These are phyloP conservation scores for Rugosomyces carneus DNA, from an alignment of 1,284 basidiomycete genomes.

Conservation along the genomic window DNA sequence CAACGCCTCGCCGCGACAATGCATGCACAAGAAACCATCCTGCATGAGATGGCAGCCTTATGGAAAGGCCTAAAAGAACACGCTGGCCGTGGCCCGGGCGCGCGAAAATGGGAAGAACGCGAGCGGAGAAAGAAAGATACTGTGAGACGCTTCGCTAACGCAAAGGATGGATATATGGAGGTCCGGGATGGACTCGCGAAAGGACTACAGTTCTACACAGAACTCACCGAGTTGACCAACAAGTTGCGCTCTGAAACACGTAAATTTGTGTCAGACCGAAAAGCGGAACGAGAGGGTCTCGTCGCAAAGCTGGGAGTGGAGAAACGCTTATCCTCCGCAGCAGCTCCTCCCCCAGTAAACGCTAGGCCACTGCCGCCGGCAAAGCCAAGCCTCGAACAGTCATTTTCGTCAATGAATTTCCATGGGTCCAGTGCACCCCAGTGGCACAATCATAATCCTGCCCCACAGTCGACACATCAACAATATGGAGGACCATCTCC, in stretches of 20 bases:
- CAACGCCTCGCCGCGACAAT: constrained; percentile 72
- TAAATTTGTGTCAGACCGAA: constrained; percentile 59
- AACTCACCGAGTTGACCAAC: constrained; percentile 65
- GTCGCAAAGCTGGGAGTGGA: constrained; percentile 69
- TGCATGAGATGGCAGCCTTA: constrained; percentile 65
- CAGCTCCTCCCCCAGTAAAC: constrained; percentile 41
- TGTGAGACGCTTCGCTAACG: constrained; percentile 64
- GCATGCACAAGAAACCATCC: constrained; percentile 65
- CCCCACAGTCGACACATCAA: constrained; percentile 24
- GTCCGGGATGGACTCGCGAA: constrained; percentile 82
- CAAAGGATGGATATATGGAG: constrained; percentile 82
- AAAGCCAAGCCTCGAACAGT: constrained; percentile 40
- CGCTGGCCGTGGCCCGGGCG: constrained; percentile 63
- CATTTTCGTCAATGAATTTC: constrained; percentile 52
- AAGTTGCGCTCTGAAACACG: constrained; percentile 59
- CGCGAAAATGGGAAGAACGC: constrained; percentile 74
- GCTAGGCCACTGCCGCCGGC: constrained; percentile 37
- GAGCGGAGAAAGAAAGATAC: constrained; percentile 74
- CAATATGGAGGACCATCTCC: constrained; percentile 12
- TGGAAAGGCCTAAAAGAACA: constrained; percentile 72
- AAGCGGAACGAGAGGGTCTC: constrained; percentile 67
- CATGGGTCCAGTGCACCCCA: constrained; percentile 16
- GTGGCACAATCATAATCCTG: background rate
- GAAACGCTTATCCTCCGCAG: constrained; percentile 44
- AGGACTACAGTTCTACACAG: constrained; percentile 84